Evolutionary conservation across 108 stramenopile genomes (phyloP).

Genomic region (Skeletonema potamos): DNA sequence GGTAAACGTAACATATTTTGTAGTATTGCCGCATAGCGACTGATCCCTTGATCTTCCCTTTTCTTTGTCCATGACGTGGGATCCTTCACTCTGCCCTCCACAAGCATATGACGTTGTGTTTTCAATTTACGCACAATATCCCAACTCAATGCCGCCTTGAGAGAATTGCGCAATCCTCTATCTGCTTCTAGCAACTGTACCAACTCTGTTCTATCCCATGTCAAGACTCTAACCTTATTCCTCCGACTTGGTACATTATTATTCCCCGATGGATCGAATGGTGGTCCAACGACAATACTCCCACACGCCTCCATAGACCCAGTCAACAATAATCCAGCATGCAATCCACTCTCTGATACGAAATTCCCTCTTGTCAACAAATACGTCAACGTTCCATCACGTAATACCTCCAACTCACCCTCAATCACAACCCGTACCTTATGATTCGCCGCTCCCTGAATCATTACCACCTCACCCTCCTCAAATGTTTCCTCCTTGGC

Average conservation of each 20-base stretch:
- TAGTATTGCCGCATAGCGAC: conserved; percentile 74
- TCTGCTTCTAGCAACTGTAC: conserved; percentile 59
- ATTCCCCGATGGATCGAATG: conserved; percentile 2
- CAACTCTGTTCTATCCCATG: conserved; percentile 75
- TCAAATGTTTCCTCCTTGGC: conserved; percentile 50
- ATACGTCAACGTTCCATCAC: conserved; percentile 78
- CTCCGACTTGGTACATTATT: conserved; percentile 5
- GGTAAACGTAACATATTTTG: conserved; percentile 59
- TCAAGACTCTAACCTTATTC: conserved; percentile 39
- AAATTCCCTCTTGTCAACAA: conserved; percentile 77
- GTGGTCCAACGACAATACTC: conserved; percentile 51
- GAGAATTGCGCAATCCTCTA: conserved; percentile 49
- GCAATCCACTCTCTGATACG: conserved; percentile 75
- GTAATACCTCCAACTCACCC: conserved; percentile 64
- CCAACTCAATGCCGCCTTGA: conserved; percentile 78
- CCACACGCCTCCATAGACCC: conserved; percentile 72
- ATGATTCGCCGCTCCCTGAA: conserved; percentile 54
- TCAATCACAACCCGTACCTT: conserved; percentile 70
- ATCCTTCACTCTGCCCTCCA: conserved; percentile 54
- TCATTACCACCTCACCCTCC: conserved; percentile 54
- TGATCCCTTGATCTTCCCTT: conserved; percentile 72
- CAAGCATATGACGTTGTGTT: conserved; percentile 61
- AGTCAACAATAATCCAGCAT: conserved; percentile 72
- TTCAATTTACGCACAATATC: conserved; percentile 89
- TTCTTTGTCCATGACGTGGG: conserved; percentile 68